Conservation (phyloP, 306 rosid species). For the Casuarina equisetifolia region DNA sequence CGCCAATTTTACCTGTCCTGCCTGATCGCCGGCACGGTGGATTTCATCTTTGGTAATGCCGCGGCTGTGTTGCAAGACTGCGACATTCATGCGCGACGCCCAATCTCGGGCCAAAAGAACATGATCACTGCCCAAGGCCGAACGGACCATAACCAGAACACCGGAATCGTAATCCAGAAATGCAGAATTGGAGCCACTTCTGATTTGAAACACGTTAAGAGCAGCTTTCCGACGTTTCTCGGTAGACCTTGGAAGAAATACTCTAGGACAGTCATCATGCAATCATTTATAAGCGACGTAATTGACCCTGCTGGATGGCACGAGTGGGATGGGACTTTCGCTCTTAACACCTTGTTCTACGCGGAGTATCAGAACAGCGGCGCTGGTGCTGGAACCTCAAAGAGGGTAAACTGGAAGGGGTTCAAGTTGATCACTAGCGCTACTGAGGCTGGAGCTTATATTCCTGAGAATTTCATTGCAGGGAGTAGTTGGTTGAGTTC, state of each 20-base stretch:
- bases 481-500: conserved; percentile 70
- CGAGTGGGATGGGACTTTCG: conserved; percentile 75
- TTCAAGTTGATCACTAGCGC: conserved; percentile 54
- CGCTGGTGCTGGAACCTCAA: conserved; percentile 60
- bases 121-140: conserved; percentile 93
- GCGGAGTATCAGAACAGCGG: conserved; percentile 74
- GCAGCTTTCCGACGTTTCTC: conserved; percentile 56
- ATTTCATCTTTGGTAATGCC: conserved; percentile 85
- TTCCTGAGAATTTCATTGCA: conserved; percentile 56
- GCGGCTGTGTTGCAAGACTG: conserved; percentile 74
- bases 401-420: conserved; percentile 76
- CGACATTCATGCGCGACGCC: conserved; percentile 82
- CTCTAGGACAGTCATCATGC: conserved; percentile 80
- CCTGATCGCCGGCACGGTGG: conserved; percentile 67
- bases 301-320: conserved; percentile 77
- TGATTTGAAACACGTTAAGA: conserved; percentile 44
- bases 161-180: conserved; percentile 85
- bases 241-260: conserved; percentile 94
- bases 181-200: conserved; percentile 72
- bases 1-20: conserved; percentile 71
- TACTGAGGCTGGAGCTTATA: conserved; percentile 59
- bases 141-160: conserved; percentile 84
- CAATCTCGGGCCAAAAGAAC: conserved; percentile 77
- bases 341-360: conserved; percentile 62
- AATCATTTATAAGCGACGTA: conserved; percentile 49